These are phyloP conservation scores for Jacaranda mimosifolia DNA, from an alignment of 257 asterid species.

Conservation along the genomic window DNA sequence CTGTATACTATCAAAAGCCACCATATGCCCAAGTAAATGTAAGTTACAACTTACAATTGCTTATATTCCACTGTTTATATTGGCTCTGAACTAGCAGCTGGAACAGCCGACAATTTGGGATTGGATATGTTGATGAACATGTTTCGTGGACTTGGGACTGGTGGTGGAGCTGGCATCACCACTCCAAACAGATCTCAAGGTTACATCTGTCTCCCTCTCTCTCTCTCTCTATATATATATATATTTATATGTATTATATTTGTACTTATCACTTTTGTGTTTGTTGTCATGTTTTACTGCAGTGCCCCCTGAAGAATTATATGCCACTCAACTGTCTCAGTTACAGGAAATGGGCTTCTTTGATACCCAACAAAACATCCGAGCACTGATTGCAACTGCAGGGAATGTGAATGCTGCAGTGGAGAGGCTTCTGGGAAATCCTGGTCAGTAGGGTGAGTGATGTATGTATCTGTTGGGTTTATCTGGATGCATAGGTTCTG, in stretches of 20 bases:
- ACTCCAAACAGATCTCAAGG: conserved; percentile 36
- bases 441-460: conserved; percentile 25
- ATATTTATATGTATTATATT: too few relatives aligned
- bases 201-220: conserved; percentile 3
- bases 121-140: conserved; percentile 37
- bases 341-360: conserved; percentile 52
- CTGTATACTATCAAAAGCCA: not conserved
- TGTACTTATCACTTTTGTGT: not conserved
- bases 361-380: conserved; percentile 45
- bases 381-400: conserved; percentile 43
- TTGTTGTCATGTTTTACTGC: not conserved
- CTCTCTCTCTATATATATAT: not conserved
- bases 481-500: not conserved
- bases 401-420: conserved; percentile 53
- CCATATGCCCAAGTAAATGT: not conserved
- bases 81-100: not conserved
- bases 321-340: conserved; percentile 50
- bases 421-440: conserved; percentile 47
- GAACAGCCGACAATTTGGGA: conserved; percentile 5
- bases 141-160: conserved; percentile 46
- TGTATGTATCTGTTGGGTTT: not conserved
- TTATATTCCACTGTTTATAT: not conserved
- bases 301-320: conserved; percentile 52
- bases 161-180: conserved; percentile 29
- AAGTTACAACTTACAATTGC: not conserved